Conservation (phyloP, 2,329 filamentous ascomycete species). For the Penicillium brasilianum region DNA sequence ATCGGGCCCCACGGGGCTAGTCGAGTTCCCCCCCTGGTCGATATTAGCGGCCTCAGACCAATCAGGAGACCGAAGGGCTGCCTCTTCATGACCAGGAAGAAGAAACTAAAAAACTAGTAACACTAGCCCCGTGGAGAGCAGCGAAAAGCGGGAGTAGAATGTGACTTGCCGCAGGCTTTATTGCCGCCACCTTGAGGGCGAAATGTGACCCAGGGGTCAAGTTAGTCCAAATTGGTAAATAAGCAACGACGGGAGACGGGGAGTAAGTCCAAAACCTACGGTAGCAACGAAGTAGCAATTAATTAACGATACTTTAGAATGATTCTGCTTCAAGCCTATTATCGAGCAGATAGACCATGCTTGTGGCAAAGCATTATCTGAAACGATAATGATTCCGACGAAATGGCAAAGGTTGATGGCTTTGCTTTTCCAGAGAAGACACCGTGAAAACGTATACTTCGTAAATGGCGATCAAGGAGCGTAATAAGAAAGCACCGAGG, state of each 20-base stretch:
- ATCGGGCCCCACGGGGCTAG: constrained; percentile 25
- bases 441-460: too few species aligned
- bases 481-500: too few species aligned
- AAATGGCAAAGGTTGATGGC: not conserved
- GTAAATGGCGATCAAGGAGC: too few species aligned
- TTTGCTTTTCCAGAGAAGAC: not conserved
- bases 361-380: not conserved
- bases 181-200: constrained; percentile 21
- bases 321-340: too few species aligned
- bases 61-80: constrained; percentile 2
- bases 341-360: not conserved
- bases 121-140: constrained; percentile 13
- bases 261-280: not conserved
- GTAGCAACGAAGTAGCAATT: not conserved
- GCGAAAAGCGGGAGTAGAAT: constrained; percentile 25
- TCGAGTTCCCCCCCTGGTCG: constrained; percentile 16
- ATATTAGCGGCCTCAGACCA: constrained; percentile 11
- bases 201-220: constrained; percentile 29
- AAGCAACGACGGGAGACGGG: too few species aligned
- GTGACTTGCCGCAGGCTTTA: constrained; percentile 29
- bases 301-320: not conserved
- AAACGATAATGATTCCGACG: too few species aligned
- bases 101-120: constrained; percentile 2
- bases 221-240: constrained; percentile 3
- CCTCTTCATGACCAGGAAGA: constrained; percentile 13